Evolutionary conservation across 345 rosid genomes (phyloP).

Genomic region (Dipteronia dyeriana): DNA sequence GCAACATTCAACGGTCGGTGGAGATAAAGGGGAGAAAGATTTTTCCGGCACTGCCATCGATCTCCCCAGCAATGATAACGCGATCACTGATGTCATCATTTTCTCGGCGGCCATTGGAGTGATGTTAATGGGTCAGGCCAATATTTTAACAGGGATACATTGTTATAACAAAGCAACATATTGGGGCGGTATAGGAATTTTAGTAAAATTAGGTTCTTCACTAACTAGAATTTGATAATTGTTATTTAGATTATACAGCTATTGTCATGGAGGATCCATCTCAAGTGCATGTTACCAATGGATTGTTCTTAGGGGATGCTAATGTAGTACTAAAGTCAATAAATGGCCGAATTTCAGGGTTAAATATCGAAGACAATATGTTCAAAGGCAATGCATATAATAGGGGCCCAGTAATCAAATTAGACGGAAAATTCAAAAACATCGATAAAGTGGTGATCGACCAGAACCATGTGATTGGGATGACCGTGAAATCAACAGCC

Average conservation of each 20-base stretch:
- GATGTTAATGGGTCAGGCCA: conserved; percentile 52
- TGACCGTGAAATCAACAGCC: conserved; percentile 54
- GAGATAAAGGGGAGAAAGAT: conserved; percentile 46
- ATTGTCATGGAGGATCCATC: conserved; percentile 63
- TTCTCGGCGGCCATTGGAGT: conserved; percentile 71
- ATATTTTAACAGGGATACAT: conserved; percentile 64
- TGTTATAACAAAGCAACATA: conserved; percentile 72
- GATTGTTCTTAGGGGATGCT: conserved; percentile 64
- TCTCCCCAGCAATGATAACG: conserved; percentile 60
- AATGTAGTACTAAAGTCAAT: conserved; percentile 52
- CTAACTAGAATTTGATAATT: conserved; percentile 66
- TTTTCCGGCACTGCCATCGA: conserved; percentile 69
- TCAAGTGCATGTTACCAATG: conserved; percentile 66
- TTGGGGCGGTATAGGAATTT: conserved; percentile 67
- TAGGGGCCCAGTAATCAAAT: conserved; percentile 42
- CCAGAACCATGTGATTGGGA: conserved; percentile 54
- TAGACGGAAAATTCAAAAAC: conserved; percentile 52
- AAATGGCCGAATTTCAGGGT: conserved; percentile 48
- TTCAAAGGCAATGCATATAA: conserved; percentile 34
- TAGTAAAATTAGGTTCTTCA: conserved; percentile 37
- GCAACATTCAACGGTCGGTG: conserved; percentile 60
- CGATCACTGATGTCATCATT: conserved; percentile 54
- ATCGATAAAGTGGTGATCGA: conserved; percentile 64
- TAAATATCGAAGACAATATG: conserved; percentile 60
- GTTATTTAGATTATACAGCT: conserved; percentile 62